Conservation (phyloP, 345 rosid species). For the Trapa bicornis region DNA sequence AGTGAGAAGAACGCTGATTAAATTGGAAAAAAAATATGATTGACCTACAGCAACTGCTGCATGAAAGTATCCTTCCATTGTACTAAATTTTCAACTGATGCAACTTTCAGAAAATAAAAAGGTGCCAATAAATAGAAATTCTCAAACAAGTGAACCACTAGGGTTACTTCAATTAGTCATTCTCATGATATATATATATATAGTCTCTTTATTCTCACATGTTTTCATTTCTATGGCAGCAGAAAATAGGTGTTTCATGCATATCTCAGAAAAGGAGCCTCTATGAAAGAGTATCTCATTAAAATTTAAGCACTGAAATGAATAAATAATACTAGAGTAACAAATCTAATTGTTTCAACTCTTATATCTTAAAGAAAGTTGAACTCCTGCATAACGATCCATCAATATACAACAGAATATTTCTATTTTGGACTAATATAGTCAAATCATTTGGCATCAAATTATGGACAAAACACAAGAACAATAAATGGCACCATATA, state of each 20-base stretch:
- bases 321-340: neutral
- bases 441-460: neutral
- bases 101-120: neutral
- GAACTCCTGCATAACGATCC: neutral
- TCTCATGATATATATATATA: neutral
- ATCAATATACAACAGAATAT: neutral
- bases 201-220: neutral
- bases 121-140: neutral
- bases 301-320: neutral
- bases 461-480: neutral
- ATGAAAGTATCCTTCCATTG: neutral
- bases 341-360: neutral
- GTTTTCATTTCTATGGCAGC: neutral
- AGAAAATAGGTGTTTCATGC: neutral
- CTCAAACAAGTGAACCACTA: neutral
- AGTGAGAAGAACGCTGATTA: conserved; percentile 1
- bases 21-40: neutral
- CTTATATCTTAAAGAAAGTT: neutral
- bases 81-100: neutral
- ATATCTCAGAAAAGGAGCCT: neutral
- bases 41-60: neutral
- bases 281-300: neutral
- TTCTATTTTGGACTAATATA: neutral
- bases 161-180: neutral
- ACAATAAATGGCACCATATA: conserved; percentile 1